phyloP scores from a whole-genome alignment of 352 stramenopile genomes.

The Globisporangium okanoganense region DNA sequence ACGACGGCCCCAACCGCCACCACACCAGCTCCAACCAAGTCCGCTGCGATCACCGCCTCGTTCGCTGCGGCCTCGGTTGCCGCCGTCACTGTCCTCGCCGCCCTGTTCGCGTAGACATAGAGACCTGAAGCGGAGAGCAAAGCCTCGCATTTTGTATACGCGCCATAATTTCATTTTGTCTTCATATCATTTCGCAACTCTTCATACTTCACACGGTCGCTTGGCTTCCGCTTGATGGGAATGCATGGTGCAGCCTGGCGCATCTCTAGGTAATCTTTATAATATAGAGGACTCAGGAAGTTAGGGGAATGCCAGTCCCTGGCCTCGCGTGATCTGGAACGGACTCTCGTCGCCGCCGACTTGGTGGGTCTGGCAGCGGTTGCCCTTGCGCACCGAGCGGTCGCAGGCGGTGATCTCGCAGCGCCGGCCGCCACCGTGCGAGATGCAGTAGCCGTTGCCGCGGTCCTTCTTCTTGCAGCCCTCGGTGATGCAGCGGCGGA shows the following conservation, averaged over 20 bases:
- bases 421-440: constrained; percentile 66
- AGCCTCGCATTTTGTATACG: not conserved
- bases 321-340: constrained; percentile 44
- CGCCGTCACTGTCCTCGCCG: not conserved
- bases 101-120: not conserved
- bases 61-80: not conserved
- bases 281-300: not conserved
- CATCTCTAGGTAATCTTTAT: not conserved
- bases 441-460: constrained; percentile 81
- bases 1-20: not conserved
- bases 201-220: not conserved
- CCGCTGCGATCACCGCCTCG: not conserved
- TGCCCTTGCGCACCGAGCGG: constrained; percentile 71
- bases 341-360: constrained; percentile 21
- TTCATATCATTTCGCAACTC: not conserved
- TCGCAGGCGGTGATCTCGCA: constrained; percentile 57
- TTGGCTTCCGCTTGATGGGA: not conserved
- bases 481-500: constrained; percentile 65
- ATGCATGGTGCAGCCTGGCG: not conserved
- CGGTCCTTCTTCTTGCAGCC: constrained; percentile 82
- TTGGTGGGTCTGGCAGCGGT: constrained; percentile 71
- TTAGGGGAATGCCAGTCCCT: constrained; percentile 13
- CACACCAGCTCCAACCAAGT: not conserved
- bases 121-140: too few relatives aligned
- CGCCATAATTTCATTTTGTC: not conserved